A percentile compares a stretch with the other conserved stretches of the same genome.
These are phyloP conservation scores for Solanum medicagineum DNA, from an alignment of 257 asterid genomes.

Conservation along the genomic window DNA sequence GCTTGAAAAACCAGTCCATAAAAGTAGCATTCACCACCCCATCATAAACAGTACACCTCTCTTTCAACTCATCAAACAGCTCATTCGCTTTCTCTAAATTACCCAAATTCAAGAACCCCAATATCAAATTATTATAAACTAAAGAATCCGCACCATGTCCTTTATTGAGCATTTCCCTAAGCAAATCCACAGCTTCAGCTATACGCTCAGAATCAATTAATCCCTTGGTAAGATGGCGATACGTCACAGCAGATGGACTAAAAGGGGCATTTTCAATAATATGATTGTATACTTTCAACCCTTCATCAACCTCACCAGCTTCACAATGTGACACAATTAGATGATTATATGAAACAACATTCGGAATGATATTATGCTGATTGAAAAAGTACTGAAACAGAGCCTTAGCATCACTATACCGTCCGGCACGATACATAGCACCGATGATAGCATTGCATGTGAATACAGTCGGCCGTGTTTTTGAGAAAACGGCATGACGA, in stretches of 20 bases:
- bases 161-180: slow-evolving; percentile 70
- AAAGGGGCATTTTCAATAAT: slow-evolving; percentile 57
- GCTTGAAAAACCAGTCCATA: slow-evolving; percentile 83
- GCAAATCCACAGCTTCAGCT: slow-evolving; percentile 43
- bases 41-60: slow-evolving; percentile 67
- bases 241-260: slow-evolving; percentile 64
- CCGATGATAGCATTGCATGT: slow-evolving; percentile 91
- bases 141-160: slow-evolving; percentile 93
- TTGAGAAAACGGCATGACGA: slow-evolving; percentile 64
- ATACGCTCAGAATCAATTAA: slow-evolving; percentile 48
- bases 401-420: slow-evolving; percentile 56
- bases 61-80: slow-evolving; percentile 74
- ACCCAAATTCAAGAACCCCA: slow-evolving; percentile 55
- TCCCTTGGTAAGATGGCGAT: slow-evolving; percentile 79
- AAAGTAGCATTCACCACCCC: slow-evolving; percentile 80
- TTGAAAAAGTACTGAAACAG: slow-evolving; percentile 74
- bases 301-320: slow-evolving; percentile 60
- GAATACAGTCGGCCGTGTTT: slow-evolving; percentile 75
- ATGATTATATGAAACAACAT: slow-evolving; percentile 58
- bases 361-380: slow-evolving; percentile 58
- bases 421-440: slow-evolving; percentile 64
- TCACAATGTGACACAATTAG: slow-evolving; percentile 63
- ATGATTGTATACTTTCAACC: slow-evolving; percentile 33
- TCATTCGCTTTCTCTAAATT: slow-evolving; percentile 69
- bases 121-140: slow-evolving; percentile 72